Percentiles rank a stretch among this genome's conserved stretches.
Evolutionary conservation across 441 rosid genomes (phyloP).

Genomic region (Euphorbia schlechtendalii): DNA sequence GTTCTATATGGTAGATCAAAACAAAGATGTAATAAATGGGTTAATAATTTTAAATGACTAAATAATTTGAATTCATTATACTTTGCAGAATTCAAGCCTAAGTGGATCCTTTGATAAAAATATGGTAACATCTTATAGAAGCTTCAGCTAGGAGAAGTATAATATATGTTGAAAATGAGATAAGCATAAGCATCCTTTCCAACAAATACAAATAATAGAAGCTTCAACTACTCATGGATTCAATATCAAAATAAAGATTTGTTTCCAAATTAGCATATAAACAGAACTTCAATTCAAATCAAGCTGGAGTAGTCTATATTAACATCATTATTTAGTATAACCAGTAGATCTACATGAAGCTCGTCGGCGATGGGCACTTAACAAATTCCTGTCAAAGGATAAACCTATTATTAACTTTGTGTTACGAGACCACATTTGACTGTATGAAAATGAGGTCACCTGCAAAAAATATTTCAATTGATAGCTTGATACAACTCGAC

Average conservation of each 20-base stretch:
- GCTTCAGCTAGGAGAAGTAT: background rate
- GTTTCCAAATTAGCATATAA: background rate
- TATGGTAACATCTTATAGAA: too few relatives aligned
- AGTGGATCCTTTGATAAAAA: too few relatives aligned
- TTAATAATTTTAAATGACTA: too few relatives aligned
- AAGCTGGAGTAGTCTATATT: background rate
- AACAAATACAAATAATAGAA: background rate
- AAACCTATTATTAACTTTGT: background rate
- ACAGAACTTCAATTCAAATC: background rate
- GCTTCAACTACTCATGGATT: background rate
- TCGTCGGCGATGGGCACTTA: too few relatives aligned
- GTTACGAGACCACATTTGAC: background rate
- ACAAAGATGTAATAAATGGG: too few relatives aligned
- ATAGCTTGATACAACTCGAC: too few relatives aligned
- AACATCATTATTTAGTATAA: background rate
- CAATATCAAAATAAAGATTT: background rate
- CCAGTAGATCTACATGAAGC: background rate
- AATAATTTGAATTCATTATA: too few relatives aligned
- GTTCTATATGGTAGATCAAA: too few relatives aligned
- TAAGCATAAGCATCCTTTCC: background rate
- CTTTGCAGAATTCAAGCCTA: too few relatives aligned
- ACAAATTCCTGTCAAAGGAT: background rate
- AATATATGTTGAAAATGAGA: background rate
- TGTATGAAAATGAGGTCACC: background rate
- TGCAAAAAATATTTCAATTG: too few relatives aligned